Conservation (phyloP, 2,329 filamentous ascomycete species). For the Cytospora schulzeri region DNA sequence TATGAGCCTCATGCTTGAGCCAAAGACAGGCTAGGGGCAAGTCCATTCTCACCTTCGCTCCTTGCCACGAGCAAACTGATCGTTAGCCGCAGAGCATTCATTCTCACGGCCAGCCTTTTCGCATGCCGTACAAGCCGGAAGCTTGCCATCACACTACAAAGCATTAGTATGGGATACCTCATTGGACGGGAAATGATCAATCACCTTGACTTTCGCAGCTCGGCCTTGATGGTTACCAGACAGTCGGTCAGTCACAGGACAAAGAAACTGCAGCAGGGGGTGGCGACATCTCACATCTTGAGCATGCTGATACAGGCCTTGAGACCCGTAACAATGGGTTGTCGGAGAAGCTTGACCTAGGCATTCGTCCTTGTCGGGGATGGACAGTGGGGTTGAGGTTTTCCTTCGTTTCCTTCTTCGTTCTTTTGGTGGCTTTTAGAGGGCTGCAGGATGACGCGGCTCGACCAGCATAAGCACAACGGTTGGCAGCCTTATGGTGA, state of each 20-base stretch:
- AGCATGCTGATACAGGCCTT: constrained; percentile 77
- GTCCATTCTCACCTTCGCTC: constrained; percentile 70
- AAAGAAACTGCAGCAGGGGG: neutral
- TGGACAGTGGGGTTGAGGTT: constrained; percentile 1
- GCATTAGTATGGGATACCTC: constrained; percentile 7
- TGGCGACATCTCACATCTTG: constrained; percentile 58
- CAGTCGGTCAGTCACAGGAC: constrained; percentile 9
- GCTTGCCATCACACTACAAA: constrained; percentile 82
- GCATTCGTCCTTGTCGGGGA: constrained; percentile 34
- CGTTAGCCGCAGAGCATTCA: constrained; percentile 91
- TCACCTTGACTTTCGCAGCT: constrained; percentile 86
- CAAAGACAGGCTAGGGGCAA: constrained; percentile 1
- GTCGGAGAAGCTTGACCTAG: constrained; percentile 45
- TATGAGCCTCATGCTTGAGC: constrained; percentile 27
- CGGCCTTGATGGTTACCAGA: constrained; percentile 55
- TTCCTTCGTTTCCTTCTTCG: neutral
- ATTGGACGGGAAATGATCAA: constrained; percentile 18
- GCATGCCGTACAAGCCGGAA: constrained; percentile 92
- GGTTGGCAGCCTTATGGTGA: neutral
- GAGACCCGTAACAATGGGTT: constrained; percentile 71
- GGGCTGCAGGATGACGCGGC: neutral
- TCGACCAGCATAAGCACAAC: neutral
- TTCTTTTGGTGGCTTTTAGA: constrained; percentile 2
- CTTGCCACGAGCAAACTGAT: constrained; percentile 94
- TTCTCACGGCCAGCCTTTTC: constrained; percentile 84